Percentiles rank a stretch among this genome's conserved stretches.
Evolutionary conservation across 2,329 filamentous ascomycete genomes (phyloP).

Genomic region (Pseudogymnoascus sp.): DNA sequence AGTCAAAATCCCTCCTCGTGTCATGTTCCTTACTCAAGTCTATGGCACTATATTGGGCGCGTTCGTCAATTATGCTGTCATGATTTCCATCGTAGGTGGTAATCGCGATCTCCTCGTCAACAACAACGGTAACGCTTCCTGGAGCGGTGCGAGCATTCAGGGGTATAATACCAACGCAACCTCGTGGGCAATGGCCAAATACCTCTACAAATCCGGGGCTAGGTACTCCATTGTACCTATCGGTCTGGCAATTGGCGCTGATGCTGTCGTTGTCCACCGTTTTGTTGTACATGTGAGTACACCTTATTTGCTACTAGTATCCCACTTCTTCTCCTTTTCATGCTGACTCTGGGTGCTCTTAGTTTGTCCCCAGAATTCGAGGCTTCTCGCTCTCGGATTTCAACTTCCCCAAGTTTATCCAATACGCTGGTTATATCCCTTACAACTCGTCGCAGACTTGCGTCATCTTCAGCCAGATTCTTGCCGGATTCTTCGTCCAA

Average conservation of each 20-base stretch:
- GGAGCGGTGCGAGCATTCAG: conserved; percentile 41
- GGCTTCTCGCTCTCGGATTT: conserved; percentile 34
- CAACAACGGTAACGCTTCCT: conserved; percentile 36
- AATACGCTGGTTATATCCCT: conserved; percentile 45
- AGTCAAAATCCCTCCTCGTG: conserved; percentile 41
- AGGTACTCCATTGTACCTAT: conserved; percentile 41
- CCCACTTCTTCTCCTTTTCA: neutral
- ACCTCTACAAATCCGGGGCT: conserved; percentile 40
- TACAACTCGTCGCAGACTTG: conserved; percentile 49
- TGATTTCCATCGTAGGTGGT: conserved; percentile 36
- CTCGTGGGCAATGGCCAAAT: conserved; percentile 40
- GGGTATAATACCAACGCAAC: conserved; percentile 37
- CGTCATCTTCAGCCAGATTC: conserved; percentile 39
- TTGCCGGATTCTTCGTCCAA: conserved; percentile 36
- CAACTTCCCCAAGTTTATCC: conserved; percentile 46
- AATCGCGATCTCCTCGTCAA: conserved; percentile 34
- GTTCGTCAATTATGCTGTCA: conserved; percentile 38
- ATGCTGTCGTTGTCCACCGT: conserved; percentile 36
- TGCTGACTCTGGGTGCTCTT: neutral
- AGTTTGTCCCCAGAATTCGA: conserved; percentile 40
- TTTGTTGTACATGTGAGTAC: conserved; percentile 32
- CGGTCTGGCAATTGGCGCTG: conserved; percentile 40
- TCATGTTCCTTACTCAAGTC: conserved; percentile 38
- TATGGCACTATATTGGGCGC: conserved; percentile 35
- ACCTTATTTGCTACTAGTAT: neutral